Conservation (phyloP, 768 basidiomycete species). For the Tylopilus plumbeoviolaceoides region DNA sequence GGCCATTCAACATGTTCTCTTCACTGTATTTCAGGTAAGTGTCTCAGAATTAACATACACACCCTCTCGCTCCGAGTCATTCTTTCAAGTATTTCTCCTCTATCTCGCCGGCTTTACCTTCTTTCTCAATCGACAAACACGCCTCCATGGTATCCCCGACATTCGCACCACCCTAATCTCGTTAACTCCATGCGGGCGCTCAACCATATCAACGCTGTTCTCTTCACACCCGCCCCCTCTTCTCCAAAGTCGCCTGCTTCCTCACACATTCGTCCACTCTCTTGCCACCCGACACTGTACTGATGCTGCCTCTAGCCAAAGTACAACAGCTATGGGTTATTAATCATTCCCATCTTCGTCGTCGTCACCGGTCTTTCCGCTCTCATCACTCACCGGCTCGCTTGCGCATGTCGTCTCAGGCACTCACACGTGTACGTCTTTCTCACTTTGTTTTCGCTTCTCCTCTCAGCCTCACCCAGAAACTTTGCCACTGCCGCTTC, state of each 20-base stretch:
- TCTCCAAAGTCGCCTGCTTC: slow-evolving; percentile 97
- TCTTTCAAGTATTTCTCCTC: too few species aligned
- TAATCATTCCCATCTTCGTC: slow-evolving; percentile 86
- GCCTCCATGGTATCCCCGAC: slow-evolving; percentile 80
- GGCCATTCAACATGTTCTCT: slow-evolving; percentile 16
- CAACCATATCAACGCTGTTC: slow-evolving; percentile 78
- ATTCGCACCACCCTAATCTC: too few species aligned
- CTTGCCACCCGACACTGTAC: background rate
- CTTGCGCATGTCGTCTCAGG: slow-evolving; percentile 61
- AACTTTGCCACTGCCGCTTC: slow-evolving; percentile 77
- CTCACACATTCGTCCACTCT: slow-evolving; percentile 53
- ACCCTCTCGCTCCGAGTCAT: too few species aligned
- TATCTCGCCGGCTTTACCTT: slow-evolving; percentile 79
- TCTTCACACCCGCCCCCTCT: slow-evolving; percentile 84
- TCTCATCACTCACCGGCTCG: slow-evolving; percentile 57
- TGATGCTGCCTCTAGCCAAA: slow-evolving; percentile 46
- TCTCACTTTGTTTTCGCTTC: too few species aligned
- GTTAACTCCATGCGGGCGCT: slow-evolving; percentile 69
- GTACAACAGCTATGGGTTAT: slow-evolving; percentile 78
- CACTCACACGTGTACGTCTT: slow-evolving; percentile 78
- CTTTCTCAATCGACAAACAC: slow-evolving; percentile 76
- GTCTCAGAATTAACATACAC: too few species aligned
- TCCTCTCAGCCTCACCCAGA: slow-evolving; percentile 32
- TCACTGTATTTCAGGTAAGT: slow-evolving; percentile 29
- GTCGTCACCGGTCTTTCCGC: slow-evolving; percentile 67